Percentiles rank a stretch among this genome's conserved stretches.
These are phyloP conservation scores for Caryopteris hybrid DNA, from an alignment of 305 asterid species.

Conservation along the genomic window DNA sequence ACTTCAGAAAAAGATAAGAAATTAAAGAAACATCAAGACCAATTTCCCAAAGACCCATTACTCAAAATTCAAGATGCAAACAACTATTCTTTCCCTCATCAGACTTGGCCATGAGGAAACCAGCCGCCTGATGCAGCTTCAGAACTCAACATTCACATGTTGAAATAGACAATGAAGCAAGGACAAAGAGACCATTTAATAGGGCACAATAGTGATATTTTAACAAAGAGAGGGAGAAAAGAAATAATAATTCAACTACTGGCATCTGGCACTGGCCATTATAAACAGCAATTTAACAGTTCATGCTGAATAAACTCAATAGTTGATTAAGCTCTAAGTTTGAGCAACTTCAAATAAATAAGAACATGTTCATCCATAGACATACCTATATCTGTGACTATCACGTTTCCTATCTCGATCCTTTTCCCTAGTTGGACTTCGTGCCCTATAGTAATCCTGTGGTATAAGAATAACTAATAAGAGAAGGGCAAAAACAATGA, in stretches of 20 bases:
- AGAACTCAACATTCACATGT: background rate
- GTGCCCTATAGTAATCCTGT: conserved; percentile 71
- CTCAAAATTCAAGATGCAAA: background rate
- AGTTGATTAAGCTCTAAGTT: background rate
- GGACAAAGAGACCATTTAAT: background rate
- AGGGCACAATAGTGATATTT: background rate
- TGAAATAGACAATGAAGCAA: background rate
- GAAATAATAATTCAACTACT: background rate
- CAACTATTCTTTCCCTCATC: background rate
- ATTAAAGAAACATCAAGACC: background rate
- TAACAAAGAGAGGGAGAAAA: background rate
- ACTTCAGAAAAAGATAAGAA: background rate
- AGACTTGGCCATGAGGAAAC: background rate
- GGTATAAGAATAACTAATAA: conserved; percentile 5
- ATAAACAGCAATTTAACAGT: conserved; percentile 3
- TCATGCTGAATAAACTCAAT: background rate
- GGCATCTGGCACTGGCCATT: background rate
- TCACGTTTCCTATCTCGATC: conserved; percentile 88
- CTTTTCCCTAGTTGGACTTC: conserved; percentile 80
- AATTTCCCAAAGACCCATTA: background rate
- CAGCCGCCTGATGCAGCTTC: background rate
- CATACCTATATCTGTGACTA: conserved; percentile 73
- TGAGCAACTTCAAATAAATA: conserved; percentile 3
- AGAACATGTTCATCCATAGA: background rate
- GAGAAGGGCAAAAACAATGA: conserved; percentile 3